phyloP scores from a whole-genome alignment of 208 protist species.

The Crithidia expoeki region DNA sequence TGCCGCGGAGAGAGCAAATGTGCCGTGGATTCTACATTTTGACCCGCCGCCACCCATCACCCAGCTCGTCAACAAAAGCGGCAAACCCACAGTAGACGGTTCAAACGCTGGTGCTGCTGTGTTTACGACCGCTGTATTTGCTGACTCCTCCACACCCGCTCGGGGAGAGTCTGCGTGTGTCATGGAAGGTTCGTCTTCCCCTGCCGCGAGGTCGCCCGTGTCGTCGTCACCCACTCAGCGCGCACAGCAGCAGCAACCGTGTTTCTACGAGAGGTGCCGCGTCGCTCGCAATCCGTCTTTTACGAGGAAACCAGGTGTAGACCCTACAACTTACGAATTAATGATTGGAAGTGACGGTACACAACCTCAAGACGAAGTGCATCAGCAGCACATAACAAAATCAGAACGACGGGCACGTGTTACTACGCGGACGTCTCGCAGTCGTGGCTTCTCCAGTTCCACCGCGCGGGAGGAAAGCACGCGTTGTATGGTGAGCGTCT shows the following conservation, averaged over 20 bases:
- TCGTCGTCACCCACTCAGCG: neutral
- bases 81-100: no score
- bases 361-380: no score
- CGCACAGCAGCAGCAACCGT: slow-evolving; percentile 4
- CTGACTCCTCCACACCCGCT: no score
- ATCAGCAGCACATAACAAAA: neutral
- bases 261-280: neutral
- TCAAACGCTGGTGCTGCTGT: no score
- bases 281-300: neutral
- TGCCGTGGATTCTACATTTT: neutral
- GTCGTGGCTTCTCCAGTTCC: slow-evolving; percentile 4
- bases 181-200: slow-evolving; percentile 3
- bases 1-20: neutral
- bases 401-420: neutral
- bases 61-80: neutral
- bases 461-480: slow-evolving; percentile 18
- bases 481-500: slow-evolving; percentile 35
- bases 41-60: neutral
- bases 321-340: neutral
- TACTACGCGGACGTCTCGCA: neutral
- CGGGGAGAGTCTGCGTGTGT: neutral
- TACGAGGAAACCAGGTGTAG: neutral
- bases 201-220: neutral
- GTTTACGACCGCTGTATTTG: no score
- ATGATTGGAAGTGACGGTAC: neutral